Evolutionary conservation across 352 stramenopile species (phyloP).

Genomic region (Pythium insidiosum): DNA sequence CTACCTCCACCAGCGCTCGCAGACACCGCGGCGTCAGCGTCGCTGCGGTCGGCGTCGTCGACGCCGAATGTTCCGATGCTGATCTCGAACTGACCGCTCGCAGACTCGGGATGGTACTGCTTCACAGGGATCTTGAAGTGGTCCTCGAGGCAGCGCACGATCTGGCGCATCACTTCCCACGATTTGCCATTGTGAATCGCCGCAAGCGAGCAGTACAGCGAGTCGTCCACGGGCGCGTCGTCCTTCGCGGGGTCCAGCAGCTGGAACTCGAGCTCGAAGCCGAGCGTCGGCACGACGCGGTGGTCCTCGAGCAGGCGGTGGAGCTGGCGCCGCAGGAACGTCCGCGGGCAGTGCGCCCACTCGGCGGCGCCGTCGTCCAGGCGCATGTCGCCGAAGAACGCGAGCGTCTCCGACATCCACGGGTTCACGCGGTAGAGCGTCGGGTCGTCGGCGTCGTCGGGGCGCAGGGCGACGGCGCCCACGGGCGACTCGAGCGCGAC

Average conservation of each 20-base stretch:
- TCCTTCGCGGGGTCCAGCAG: conserved; percentile 2
- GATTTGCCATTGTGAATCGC: conserved; percentile 12
- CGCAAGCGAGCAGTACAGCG: conserved; percentile 19
- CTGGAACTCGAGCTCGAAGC: conserved; percentile 28
- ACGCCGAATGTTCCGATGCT: conserved; percentile 15
- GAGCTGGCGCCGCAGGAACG: conserved; percentile 15
- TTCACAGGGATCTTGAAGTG: conserved; percentile 17
- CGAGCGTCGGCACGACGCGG: conserved; percentile 5
- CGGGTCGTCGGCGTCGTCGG: neutral
- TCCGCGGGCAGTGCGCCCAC: conserved; percentile 20
- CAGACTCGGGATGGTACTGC: conserved; percentile 26
- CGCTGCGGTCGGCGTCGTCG: neutral
- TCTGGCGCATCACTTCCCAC: conserved; percentile 17
- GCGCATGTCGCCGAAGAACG: conserved; percentile 22
- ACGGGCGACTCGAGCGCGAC: conserved; percentile 13
- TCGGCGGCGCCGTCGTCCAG: conserved; percentile 1
- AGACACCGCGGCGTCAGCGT: neutral
- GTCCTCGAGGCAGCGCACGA: conserved; percentile 15
- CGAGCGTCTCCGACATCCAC: conserved; percentile 10
- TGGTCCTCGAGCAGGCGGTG: neutral
- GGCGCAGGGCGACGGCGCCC: conserved; percentile 11
- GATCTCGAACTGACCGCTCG: conserved; percentile 25
- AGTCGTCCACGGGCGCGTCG: conserved; percentile 8
- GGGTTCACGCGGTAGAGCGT: conserved; percentile 4
- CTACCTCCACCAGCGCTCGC: no score